Evolutionary conservation across 495 filamentous ascomycete genomes (phyloP).

Genomic region (Clohesyomyces aquaticus): DNA sequence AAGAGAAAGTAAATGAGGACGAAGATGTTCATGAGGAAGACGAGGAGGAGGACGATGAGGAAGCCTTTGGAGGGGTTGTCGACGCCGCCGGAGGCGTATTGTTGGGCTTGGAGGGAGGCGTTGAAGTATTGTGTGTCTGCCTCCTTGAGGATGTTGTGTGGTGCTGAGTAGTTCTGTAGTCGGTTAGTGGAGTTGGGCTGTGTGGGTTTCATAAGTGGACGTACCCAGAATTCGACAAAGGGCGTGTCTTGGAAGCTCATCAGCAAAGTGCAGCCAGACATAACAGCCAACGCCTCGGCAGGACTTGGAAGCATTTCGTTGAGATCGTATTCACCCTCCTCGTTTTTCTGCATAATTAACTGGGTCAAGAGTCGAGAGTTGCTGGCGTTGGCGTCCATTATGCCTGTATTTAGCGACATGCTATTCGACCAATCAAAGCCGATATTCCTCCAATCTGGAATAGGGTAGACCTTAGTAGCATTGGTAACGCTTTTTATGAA

Average conservation of each 20-base stretch:
- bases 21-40: conserved; percentile 65
- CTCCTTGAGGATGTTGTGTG: conserved; percentile 43
- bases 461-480: conserved; percentile 44
- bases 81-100: conserved; percentile 65
- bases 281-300: conserved; percentile 68
- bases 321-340: conserved; percentile 30
- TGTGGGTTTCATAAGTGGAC: not conserved
- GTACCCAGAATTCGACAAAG: conserved; percentile 59
- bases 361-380: conserved; percentile 68
- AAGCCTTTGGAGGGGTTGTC: conserved; percentile 64
- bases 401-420: conserved; percentile 63
- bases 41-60: conserved; percentile 62
- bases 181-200: not conserved
- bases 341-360: conserved; percentile 43
- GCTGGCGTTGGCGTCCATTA: conserved; percentile 60
- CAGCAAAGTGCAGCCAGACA: conserved; percentile 66
- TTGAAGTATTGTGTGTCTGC: conserved; percentile 58
- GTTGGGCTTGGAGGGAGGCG: conserved; percentile 58
- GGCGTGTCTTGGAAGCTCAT: conserved; percentile 57
- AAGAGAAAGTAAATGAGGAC: conserved; percentile 62
- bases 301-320: conserved; percentile 60
- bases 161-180: conserved; percentile 51
- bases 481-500: conserved; percentile 53
- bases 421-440: conserved; percentile 60
- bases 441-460: conserved; percentile 62